Evolutionary conservation across 306 rosid genomes (phyloP).

Genomic region (Cucumis hystrix): DNA sequence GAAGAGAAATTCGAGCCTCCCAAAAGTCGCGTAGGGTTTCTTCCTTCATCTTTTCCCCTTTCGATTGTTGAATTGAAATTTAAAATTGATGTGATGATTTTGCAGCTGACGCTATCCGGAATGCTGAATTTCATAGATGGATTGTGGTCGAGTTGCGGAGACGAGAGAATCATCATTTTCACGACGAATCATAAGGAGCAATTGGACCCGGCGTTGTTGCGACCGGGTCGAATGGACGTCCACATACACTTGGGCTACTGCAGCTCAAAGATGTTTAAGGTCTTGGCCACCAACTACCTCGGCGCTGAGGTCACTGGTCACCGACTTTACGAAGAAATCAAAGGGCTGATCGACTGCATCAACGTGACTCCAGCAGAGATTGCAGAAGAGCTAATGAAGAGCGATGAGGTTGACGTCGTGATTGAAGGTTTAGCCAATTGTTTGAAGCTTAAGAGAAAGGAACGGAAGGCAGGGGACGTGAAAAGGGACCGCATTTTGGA

Average conservation of each 20-base stretch:
- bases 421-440: conserved; percentile 16
- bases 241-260: conserved; percentile 44
- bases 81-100: background rate
- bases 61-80: background rate
- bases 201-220: conserved; percentile 39
- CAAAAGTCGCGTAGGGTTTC: background rate
- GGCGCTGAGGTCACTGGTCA: conserved; percentile 12
- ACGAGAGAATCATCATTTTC: conserved; percentile 41
- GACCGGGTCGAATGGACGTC: conserved; percentile 54
- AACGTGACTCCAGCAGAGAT: conserved; percentile 40
- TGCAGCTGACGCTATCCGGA: background rate
- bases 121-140: conserved; percentile 20
- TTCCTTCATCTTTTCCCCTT: too few species aligned
- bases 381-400: conserved; percentile 42
- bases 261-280: conserved; percentile 22
- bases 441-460: conserved; percentile 11
- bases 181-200: conserved; percentile 46
- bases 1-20: background rate
- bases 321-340: conserved; percentile 12
- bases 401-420: conserved; percentile 21
- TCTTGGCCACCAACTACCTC: conserved; percentile 36
- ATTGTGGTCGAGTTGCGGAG: conserved; percentile 51
- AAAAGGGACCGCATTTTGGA: too few species aligned
- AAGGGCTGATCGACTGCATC: conserved; percentile 15
- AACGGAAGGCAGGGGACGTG: background rate